Base-by-base conservation (phyloP, 306 rosid species). In the Prosopis cineraria region DNA sequence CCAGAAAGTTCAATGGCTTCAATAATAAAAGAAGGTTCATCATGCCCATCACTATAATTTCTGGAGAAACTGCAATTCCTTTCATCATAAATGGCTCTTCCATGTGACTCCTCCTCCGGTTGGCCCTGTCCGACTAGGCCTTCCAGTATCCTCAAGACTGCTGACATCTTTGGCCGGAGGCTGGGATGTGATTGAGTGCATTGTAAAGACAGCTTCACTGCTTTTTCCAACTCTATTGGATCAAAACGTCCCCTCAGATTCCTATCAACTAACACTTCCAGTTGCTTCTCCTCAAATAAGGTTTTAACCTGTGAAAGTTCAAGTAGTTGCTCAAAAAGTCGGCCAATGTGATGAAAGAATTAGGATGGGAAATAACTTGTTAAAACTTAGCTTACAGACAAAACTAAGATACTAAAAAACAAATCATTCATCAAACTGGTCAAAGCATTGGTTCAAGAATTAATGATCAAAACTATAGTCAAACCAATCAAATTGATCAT, bases 1-100 rank as follows among this genome's bases (percentile, higher is more conserved):
- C 99, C 98, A 16, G 99, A 95, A 75, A 95, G 97, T 70, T 95
- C 98, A 80, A 95, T 93, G 73, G 98, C 94, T 88, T 95, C 97
- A 3, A 95, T 85, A 39, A 86, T 83, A 74, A 95, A 93, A 4
- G 98, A 93, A 76, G 93, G 91, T 78, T 90, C 96, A 68, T 90
- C 93, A 39, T 75, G 87, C 59, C 76, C 81, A 53, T 91, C 90
- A 67, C 90, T 89, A 53, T 85, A 87, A 68, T 85, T 86, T 81
- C 87, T 82, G 31, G 91, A 87, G 89, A 88, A 92, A 85, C 89
- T 85, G 74, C 86, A 84, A 45, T 78, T 75, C 80, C 93, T 84
- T 77, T 89, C 90, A 48, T 91, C 96, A 48, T 62, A 83, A 17
- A 76, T 62, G 84, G 68, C 60, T 13, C 90, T 90, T 0, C 88